A percentile compares a stretch with the other conserved stretches of the same genome.
Evolutionary conservation across 805 yeast genomes (phyloP).

Genomic region (Nakazawaea molendinolei): DNA sequence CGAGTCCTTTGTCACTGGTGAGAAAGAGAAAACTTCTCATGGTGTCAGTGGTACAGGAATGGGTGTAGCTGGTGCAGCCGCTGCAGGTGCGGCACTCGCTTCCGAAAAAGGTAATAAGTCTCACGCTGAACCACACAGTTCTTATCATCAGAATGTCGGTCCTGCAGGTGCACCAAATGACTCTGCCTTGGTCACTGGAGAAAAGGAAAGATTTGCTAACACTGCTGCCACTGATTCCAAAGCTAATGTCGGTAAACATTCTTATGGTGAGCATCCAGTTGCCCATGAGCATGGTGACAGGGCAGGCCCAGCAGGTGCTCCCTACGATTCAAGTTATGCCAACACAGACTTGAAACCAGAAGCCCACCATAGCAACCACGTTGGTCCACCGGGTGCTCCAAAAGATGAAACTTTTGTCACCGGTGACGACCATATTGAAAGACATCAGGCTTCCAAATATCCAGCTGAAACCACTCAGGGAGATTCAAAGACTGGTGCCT

Average conservation of each 20-base stretch:
- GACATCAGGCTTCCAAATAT: slow-evolving; percentile 8
- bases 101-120: neutral
- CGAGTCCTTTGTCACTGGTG: slow-evolving; percentile 4
- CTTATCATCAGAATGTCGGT: too few relatives aligned
- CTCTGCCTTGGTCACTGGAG: neutral
- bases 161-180: slow-evolving; percentile 5
- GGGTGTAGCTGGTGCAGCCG: slow-evolving; percentile 1
- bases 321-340: slow-evolving; percentile 1
- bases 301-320: slow-evolving; percentile 10
- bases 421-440: slow-evolving; percentile 6
- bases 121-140: too few relatives aligned
- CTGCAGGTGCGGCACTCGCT: neutral
- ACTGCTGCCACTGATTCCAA: neutral
- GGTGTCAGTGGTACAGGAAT: neutral
- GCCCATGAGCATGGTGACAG: neutral
- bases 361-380: neutral
- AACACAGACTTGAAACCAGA: neutral
- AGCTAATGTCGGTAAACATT: too few relatives aligned
- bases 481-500: slow-evolving; percentile 7
- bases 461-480: slow-evolving; percentile 1
- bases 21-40: too few relatives aligned
- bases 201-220: neutral
- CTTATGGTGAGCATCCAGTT: too few relatives aligned
- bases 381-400: slow-evolving; percentile 3
- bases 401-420: slow-evolving; percentile 1